A percentile compares a stretch with the other conserved stretches of the same genome.
phyloP scores from a whole-genome alignment of 345 rosid genomes.

The Acer negundo region DNA sequence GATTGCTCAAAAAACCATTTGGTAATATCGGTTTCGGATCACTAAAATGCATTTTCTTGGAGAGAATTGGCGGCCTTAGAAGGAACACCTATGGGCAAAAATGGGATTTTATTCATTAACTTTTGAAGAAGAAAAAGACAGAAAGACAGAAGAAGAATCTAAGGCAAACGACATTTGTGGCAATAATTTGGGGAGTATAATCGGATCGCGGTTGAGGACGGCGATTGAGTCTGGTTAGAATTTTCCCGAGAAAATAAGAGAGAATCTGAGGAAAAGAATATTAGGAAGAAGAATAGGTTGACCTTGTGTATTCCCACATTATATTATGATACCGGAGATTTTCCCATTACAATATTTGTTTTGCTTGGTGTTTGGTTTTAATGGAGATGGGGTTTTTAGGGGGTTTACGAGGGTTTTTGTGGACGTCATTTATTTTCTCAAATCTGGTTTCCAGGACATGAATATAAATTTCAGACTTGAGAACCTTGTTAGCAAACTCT shows the following conservation, averaged over 20 bases:
- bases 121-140: not conserved
- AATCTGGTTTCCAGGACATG: too few species aligned
- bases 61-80: not conserved
- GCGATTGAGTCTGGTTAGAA: not conserved
- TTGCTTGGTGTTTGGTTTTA: constrained; percentile 49
- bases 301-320: too few species aligned
- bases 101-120: not conserved
- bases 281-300: not conserved
- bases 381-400: constrained; percentile 38
- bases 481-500: too few species aligned
- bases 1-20: constrained; percentile 27
- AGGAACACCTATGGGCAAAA: constrained; percentile 14
- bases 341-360: constrained; percentile 36
- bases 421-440: constrained; percentile 10
- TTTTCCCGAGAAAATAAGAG: constrained; percentile 30
- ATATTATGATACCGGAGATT: too few species aligned
- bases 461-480: too few species aligned
- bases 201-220: constrained; percentile 33
- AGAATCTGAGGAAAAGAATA: constrained; percentile 27
- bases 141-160: constrained; percentile 10
- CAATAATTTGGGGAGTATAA: constrained; percentile 28
- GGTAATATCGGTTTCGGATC: constrained; percentile 6
- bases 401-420: constrained; percentile 37
- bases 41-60: constrained; percentile 28
- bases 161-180: constrained; percentile 24